Base-by-base conservation (phyloP, 768 basidiomycete species). In the Cyclocybe aegerita region DNA sequence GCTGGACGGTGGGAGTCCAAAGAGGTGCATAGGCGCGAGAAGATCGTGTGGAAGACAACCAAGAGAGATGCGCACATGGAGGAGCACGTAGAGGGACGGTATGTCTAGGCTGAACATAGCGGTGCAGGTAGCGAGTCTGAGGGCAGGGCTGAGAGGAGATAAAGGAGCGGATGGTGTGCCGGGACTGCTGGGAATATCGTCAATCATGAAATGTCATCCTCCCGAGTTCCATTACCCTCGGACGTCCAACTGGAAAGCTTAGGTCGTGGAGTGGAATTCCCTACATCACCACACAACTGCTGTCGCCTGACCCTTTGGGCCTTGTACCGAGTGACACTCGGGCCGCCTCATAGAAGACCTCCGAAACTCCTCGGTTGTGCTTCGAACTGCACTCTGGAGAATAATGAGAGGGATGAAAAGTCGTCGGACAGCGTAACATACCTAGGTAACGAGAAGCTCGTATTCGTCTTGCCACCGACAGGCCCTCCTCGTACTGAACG, bases 361-460 rank as follows among this genome's bases (percentile, higher is more conserved):
- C 95, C 29, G 82, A 77, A 9, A 98, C 94, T 4, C 96, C 96
- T 42, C 96, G 83, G 58, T 97, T 95, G 62, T 96, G 93, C 68
- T 98, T 98, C 7, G 96, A 94, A 56, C 93, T 96, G 65, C 96
- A 98, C 76, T 98, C 95, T 97, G 60, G 3, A 42, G 11, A 36
- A 16, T 36, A 15, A 23, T 33, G 15, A 37, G 39, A 30, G 43
- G 38, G 17, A 50, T 3, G n/a, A 16, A 38, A 41, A 43, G 34
- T 16, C 30, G 32, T 33, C 30, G 32, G 34, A 36, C 29, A 14
- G 36, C n/a, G 74, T 16, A 9, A 42, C 81, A 32, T 53, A 93
- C 93, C 96, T 1, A 98, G 80, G 71, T 98, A 98, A 32, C 96
- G 82, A 43, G 86, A 92, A 4, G 92, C 91, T 61, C 91, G 86